phyloP scores from a whole-genome alignment of 2,329 filamentous ascomycete species.

The Aspergillus sp. region DNA sequence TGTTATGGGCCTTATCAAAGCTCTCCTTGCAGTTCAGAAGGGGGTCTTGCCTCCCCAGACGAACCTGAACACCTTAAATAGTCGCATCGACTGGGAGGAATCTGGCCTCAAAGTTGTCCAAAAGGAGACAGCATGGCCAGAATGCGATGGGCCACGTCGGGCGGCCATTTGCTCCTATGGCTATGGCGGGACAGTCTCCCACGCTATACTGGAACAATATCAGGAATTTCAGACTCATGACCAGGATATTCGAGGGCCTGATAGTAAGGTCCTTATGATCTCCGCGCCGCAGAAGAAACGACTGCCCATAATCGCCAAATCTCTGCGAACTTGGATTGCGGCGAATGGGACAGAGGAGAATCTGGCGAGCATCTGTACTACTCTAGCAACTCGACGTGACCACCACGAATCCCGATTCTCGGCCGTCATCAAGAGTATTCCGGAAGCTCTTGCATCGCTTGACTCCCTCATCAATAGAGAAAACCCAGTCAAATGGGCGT shows the following conservation, averaged over 20 bases:
- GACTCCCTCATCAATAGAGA: not conserved
- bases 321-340: not conserved
- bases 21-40: constrained; percentile 24
- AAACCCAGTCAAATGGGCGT: not conserved
- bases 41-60: constrained; percentile 33
- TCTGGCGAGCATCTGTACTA: not conserved
- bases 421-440: not conserved
- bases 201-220: not conserved
- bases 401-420: not conserved
- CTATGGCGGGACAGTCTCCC: not conserved
- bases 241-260: not conserved
- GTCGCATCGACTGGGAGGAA: constrained; percentile 30
- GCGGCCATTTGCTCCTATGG: constrained; percentile 34
- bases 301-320: not conserved
- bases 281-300: not conserved
- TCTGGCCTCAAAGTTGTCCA: constrained; percentile 24
- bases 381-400: not conserved
- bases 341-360: not conserved
- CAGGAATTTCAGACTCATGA: not conserved
- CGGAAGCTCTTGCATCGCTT: not conserved
- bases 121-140: constrained; percentile 23
- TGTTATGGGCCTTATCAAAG: constrained; percentile 28
- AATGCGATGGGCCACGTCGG: constrained; percentile 16
- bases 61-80: constrained; percentile 35
- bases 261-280: not conserved